A percentile compares a stretch with the other conserved stretches of the same genome.
These are phyloP conservation scores for Penicillium ochrochloron DNA, from an alignment of 495 filamentous ascomycete species.

Conservation along the genomic window DNA sequence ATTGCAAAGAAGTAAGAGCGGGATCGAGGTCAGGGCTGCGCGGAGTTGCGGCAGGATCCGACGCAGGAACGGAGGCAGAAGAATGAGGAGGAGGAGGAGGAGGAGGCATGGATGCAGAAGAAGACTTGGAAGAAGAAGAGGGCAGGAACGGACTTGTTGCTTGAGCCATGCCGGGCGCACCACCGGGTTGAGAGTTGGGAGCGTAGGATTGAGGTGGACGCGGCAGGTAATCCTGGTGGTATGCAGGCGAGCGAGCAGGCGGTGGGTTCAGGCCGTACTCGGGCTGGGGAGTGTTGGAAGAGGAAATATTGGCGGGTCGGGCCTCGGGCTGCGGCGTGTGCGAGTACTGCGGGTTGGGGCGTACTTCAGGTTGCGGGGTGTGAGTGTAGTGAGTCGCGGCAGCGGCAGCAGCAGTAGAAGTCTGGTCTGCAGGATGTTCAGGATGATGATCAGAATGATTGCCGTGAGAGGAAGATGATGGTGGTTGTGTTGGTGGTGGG, in stretches of 20 bases:
- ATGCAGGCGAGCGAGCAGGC: slow-evolving; percentile 72
- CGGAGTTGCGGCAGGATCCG: neutral
- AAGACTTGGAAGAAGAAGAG: slow-evolving; percentile 1
- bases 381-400: slow-evolving; percentile 58
- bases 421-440: slow-evolving; percentile 78
- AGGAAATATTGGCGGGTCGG: slow-evolving; percentile 65
- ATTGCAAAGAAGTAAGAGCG: neutral
- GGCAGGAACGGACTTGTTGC: slow-evolving; percentile 85
- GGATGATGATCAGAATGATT: slow-evolving; percentile 26
- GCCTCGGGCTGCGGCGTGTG: slow-evolving; percentile 75
- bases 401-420: slow-evolving; percentile 71
- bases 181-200: slow-evolving; percentile 71
- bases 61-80: neutral
- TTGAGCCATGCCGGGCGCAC: slow-evolving; percentile 93
- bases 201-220: slow-evolving; percentile 64
- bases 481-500: slow-evolving; percentile 53
- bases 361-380: slow-evolving; percentile 53
- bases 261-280: slow-evolving; percentile 84
- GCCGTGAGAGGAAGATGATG: neutral
- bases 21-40: slow-evolving; percentile 6
- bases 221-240: slow-evolving; percentile 78
- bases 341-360: slow-evolving; percentile 56
- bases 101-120: slow-evolving; percentile 8
- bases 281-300: slow-evolving; percentile 82
- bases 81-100: neutral